Conservation (phyloP, 805 yeast species). For the Saccharomycopsis guyanensis region DNA sequence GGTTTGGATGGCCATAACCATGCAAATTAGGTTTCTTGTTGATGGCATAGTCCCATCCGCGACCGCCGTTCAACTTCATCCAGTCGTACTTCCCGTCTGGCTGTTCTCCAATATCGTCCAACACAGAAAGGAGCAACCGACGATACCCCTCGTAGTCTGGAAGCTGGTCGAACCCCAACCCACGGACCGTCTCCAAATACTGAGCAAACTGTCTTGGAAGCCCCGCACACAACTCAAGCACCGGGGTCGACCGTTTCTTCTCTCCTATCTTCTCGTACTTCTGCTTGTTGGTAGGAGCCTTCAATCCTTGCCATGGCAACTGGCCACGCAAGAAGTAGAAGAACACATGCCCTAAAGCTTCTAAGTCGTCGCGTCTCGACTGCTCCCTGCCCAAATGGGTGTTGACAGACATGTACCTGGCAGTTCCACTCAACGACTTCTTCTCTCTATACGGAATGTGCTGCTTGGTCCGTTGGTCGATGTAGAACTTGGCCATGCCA, state of each 20-base stretch:
- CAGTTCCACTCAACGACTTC: slow-evolving; percentile 93
- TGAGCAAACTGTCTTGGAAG: slow-evolving; percentile 90
- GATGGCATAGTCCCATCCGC: slow-evolving; percentile 88
- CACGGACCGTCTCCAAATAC: slow-evolving; percentile 82
- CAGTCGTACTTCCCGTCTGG: slow-evolving; percentile 94
- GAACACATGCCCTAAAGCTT: slow-evolving; percentile 93
- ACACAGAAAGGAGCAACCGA: slow-evolving; percentile 66
- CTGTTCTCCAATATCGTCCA: slow-evolving; percentile 59
- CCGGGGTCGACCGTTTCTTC: slow-evolving; percentile 84
- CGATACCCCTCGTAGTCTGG: slow-evolving; percentile 91
- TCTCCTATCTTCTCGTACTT: slow-evolving; percentile 97
- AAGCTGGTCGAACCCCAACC: slow-evolving; percentile 82
- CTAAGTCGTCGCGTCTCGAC: slow-evolving; percentile 92
- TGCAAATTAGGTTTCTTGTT: slow-evolving; percentile 91
- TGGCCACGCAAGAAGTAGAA: slow-evolving; percentile 92
- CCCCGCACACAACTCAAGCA: slow-evolving; percentile 79
- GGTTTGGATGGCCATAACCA: slow-evolving; percentile 94
- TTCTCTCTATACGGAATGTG: slow-evolving; percentile 97
- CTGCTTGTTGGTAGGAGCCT: slow-evolving; percentile 96
- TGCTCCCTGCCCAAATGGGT: slow-evolving; percentile 97
- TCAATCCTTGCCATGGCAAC: slow-evolving; percentile 97
- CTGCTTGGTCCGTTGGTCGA: slow-evolving; percentile 92
- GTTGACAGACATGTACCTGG: slow-evolving; percentile 97
- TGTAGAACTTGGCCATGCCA: slow-evolving; percentile 97
- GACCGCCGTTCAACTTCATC: slow-evolving; percentile 93